These are phyloP conservation scores for Auxenochlorella pyrenoidosa DNA, from an alignment of 139 green algal species.

Conservation along the genomic window DNA sequence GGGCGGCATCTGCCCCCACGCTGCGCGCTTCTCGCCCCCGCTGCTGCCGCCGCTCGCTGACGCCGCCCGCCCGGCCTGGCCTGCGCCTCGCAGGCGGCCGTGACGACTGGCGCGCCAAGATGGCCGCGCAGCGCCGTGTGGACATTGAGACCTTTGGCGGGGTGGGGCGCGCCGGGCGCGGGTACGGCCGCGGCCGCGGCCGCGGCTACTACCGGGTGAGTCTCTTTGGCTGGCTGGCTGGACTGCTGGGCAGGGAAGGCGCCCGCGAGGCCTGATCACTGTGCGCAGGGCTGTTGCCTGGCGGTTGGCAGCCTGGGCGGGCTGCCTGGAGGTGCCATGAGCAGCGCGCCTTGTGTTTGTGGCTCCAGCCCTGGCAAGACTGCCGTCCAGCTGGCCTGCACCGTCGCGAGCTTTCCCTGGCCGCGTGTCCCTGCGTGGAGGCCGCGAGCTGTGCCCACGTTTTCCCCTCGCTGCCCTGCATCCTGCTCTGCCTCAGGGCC, in stretches of 20 bases:
- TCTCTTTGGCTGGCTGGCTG: neutral
- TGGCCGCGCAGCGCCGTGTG: conserved; percentile 73
- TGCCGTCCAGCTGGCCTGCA: too few relatives aligned
- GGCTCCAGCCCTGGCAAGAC: neutral
- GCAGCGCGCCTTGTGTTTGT: too few relatives aligned
- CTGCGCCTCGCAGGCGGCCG: neutral
- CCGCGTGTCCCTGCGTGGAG: neutral
- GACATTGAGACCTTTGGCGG: conserved; percentile 92
- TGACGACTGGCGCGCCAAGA: conserved; percentile 48
- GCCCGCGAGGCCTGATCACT: neutral
- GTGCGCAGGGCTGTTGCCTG: too few relatives aligned
- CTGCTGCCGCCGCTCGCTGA: too few relatives aligned
- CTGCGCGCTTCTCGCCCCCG: too few relatives aligned
- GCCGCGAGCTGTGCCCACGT: neutral
- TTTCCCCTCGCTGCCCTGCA: neutral
- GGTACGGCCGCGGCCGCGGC: conserved; percentile 20
- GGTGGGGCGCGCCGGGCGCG: conserved; percentile 34
- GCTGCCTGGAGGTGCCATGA: too few relatives aligned
- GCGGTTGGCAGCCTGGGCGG: too few relatives aligned
- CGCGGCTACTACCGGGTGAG: conserved; percentile 15
- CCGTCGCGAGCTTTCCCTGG: too few relatives aligned
- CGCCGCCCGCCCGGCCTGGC: neutral
- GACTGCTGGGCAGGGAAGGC: neutral
- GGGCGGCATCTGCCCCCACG: too few relatives aligned
- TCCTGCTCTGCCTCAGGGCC: neutral